phyloP scores from a whole-genome alignment of 305 asterid genomes.

The Fraxinus floribunda region DNA sequence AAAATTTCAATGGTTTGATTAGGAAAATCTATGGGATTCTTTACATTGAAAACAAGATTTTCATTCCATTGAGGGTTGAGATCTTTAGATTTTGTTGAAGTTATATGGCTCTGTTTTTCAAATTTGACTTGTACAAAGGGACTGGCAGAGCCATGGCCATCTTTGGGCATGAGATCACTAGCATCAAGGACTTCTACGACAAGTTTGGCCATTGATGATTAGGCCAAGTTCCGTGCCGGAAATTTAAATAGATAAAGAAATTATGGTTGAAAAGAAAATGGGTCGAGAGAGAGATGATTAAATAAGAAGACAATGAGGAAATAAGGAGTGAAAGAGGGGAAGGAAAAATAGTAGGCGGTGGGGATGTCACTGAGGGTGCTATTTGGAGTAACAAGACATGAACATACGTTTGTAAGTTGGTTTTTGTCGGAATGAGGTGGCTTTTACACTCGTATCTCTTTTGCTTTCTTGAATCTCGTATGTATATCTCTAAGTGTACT shows the following conservation, averaged over 20 bases:
- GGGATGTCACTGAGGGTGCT: slow-evolving; percentile 6
- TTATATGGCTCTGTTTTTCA: slow-evolving; percentile 57
- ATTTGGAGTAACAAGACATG: slow-evolving; percentile 24
- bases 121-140: slow-evolving; percentile 76
- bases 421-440: slow-evolving; percentile 19
- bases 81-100: slow-evolving; percentile 63
- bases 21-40: slow-evolving; percentile 45
- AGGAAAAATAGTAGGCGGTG: slow-evolving; percentile 23
- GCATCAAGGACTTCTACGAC: slow-evolving; percentile 80
- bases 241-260: slow-evolving; percentile 26
- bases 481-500: slow-evolving; percentile 12
- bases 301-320: slow-evolving; percentile 14
- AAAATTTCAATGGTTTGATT: slow-evolving; percentile 49
- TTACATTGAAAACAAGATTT: slow-evolving; percentile 57
- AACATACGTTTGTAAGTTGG: slow-evolving; percentile 14
- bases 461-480: slow-evolving; percentile 14
- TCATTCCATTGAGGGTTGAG: slow-evolving; percentile 87
- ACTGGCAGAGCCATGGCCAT: slow-evolving; percentile 80
- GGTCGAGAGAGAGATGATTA: slow-evolving; percentile 14
- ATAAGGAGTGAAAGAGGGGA: not conserved
- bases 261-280: slow-evolving; percentile 20
- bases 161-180: slow-evolving; percentile 88
- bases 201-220: slow-evolving; percentile 56
- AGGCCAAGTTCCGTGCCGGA: not conserved
- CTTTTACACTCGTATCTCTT: slow-evolving; percentile 21